Conservation (phyloP, 768 basidiomycete genomes). For the Boletus patriciae region DNA sequence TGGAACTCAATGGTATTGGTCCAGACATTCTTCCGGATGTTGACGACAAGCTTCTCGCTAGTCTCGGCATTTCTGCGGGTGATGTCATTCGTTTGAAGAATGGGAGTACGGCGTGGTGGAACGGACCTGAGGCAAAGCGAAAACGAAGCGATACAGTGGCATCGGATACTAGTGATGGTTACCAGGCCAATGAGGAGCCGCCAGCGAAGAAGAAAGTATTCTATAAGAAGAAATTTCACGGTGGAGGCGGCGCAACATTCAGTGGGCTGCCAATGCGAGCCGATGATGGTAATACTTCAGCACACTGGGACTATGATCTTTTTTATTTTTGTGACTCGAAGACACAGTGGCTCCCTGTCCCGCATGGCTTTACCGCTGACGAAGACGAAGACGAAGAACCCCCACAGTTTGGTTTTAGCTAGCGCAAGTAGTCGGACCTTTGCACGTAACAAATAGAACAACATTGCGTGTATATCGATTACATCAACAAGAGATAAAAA, state of each 20-base stretch:
- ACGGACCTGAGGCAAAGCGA: not conserved
- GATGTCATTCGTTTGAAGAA: slow-evolving; percentile 1
- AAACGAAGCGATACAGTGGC: not conserved
- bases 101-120: not conserved
- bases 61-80: not conserved
- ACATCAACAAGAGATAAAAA: not conserved
- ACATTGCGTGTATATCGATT: not conserved
- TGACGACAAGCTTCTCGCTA: not conserved
- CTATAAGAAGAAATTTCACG: not conserved
- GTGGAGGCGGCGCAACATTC: not conserved
- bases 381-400: not conserved
- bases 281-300: not conserved
- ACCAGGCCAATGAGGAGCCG: not conserved
- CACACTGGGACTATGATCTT: not conserved
- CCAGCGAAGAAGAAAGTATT: not conserved
- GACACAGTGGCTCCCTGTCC: not conserved
- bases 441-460: too few relatives aligned
- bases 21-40: not conserved
- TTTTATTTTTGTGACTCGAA: not conserved
- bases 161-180: not conserved
- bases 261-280: not conserved
- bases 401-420: not conserved
- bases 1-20: not conserved
- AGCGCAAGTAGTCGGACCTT: not conserved
- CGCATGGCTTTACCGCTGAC: not conserved